Base-by-base conservation (phyloP, 2,329 filamentous ascomycete species). In the Xylariales sp. region DNA sequence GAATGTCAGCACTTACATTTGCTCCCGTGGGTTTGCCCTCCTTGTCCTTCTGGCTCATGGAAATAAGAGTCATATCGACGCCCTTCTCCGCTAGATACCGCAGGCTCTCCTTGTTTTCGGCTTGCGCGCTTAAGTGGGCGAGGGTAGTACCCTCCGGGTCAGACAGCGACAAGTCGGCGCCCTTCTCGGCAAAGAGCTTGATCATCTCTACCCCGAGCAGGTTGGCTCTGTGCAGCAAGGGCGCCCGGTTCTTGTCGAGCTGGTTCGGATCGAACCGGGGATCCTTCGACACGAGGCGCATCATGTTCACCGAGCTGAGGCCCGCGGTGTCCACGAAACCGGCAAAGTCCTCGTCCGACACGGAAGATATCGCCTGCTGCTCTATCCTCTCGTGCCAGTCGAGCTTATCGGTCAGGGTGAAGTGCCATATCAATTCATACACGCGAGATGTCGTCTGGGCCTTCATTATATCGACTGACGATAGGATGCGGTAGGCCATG, bases 261-360 rank as follows among this genome's bases (percentile, higher is more conserved):
- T 6, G 13, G n/a, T 33, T 33, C 20, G 30, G 30, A n/a, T 33
- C n/a, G 16, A 33, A 33, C 15, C 30, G 30, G 20, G 30, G 30
- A 17, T 33, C 30, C 20, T 33, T 33, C 17, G 30, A 33, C 16
- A 33, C 30, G 11, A 33, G 30, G 20, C 30, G 30, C 16, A 33
- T 33, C 16, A n/a, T 17, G 17, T 19, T 33, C 6, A 33, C 10
- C 10, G 15, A 11, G n/a, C 10, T 11, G 14, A 33, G 17, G 16
- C 6, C 30, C 4, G 13, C 17, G n/a, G 5, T 19, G 10, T 10
- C 8, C 8, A 33, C 30, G 16, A 33, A 33, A 11, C 11, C 11
- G 16, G n/a, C 30, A 19, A 17, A 33, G 12, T 16, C 16, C 8
- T 33, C 30, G 17, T 33, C 30, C 8, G n/a, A 10, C 13, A 33